Evolutionary conservation across 2,329 filamentous ascomycete genomes (phyloP), one percentile per base, ranked within the genome.

Genomic region (Calonectria pteridis): DNA sequence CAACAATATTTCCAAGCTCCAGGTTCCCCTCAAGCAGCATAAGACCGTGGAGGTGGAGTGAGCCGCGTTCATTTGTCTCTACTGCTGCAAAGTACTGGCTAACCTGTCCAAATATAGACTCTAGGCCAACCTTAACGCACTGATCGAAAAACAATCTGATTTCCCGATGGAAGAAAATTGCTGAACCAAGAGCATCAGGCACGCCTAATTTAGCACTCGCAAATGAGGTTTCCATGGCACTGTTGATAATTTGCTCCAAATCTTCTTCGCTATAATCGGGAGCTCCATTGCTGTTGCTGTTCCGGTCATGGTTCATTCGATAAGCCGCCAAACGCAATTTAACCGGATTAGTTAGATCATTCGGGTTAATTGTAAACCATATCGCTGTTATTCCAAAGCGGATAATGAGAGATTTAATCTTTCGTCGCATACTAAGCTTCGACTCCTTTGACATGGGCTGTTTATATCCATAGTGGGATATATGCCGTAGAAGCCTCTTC

Each of bases 21-120:
- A 58, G 53, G 35, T 73, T 70, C 16, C 66, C 58, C 2, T 73
- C 59, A 3, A 73, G n/a, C 71, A 67, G 71, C 10, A 73, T 37
- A 14, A 73, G 40, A 3, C 59, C 50, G 2, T 73, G 71, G 20
- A 71, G 23, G 29, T 73, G 59, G 4, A 73, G 67, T 7, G 50
- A 23, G 14, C 71, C 67, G 2, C 59, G 67, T 18, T 73, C 67
- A 40, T 72, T 72, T 6, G 63, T 67, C 31, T 72, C 69, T 6
- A 72, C 51, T 14, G 43, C 67, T 2, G 43, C 53, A 31, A 26
- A 69, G 7, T 68, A 68, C 9, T 51, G 6, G 7, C 9, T 23
- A 6, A 46, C 37, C 14, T 43, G 18, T 11, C 66, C 51, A 37
- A 68, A 51, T 0, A 51, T 23, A 1, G 49, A 51, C 9, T 51